Base-by-base conservation (phyloP, 1,284 basidiomycete genomes). In the Fomitopsis betulina region DNA sequence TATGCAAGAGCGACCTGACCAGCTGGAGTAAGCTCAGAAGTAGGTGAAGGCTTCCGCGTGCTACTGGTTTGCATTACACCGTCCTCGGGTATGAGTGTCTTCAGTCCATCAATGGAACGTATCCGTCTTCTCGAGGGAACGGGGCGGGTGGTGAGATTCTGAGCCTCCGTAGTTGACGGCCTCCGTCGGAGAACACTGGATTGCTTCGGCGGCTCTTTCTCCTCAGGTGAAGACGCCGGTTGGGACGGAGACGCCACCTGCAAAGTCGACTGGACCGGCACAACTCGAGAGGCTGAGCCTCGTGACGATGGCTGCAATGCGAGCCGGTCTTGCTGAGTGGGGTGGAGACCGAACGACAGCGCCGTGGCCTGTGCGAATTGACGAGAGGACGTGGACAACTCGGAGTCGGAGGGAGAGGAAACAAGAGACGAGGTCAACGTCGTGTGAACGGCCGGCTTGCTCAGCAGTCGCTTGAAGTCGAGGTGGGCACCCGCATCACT, bases 1-100 rank as follows among this genome's bases (percentile, higher is more conserved):
- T 87, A 87, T 3, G 83, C 82, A 52, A 79, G 78, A 5, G 75
- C 79, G 32, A 87, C 79, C 0, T 79, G 79, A 2, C 79, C 76
- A 0, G 85, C 84, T 2, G 85, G 85, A 0, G 85, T 87, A 6
- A 85, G 72, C 19, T 68, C 68, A 6, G 64, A 25, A 5, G 59
- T 43, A 7, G 60, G 30, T 30, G 54, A 35, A 54, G 47, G 21
- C n/a, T 45, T 25, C 17, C 53, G 49, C 12, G 65, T 55, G 3
- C 58, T 61, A 19, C 55, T 51, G 2, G 57, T 40, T 15, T 59
- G 60, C 19, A 43, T 10, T 25, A 53, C 33, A 17, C 38, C 51
- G 2, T 53, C 33, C 5, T 33, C 23, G 13, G 27, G n/a, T 12
- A 30, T 25, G 6, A 33, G 12, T 35, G 32, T 27, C 30, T 8